Evolutionary conservation across 495 filamentous ascomycete genomes (phyloP).

Genomic region (Apodospora peruviana): DNA sequence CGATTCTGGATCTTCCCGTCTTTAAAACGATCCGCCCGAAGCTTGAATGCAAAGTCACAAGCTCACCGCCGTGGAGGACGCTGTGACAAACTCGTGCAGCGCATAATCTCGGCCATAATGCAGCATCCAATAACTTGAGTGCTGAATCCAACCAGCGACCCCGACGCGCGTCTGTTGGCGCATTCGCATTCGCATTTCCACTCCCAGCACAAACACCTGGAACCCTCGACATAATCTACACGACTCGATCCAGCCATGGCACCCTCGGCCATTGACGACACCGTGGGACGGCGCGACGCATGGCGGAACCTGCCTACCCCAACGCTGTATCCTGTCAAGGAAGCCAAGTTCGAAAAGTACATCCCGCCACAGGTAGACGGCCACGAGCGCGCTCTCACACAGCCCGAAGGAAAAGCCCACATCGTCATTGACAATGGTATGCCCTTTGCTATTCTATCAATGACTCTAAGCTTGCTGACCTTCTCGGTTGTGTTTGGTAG

Average conservation of each 20-base stretch:
- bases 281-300: constrained; percentile 24
- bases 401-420: constrained; percentile 46
- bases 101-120: constrained; percentile 3
- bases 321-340: constrained; percentile 50
- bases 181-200: not conserved
- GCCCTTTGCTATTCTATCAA: too few relatives aligned
- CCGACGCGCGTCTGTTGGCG: not conserved
- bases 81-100: not conserved
- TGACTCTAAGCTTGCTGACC: too few relatives aligned
- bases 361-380: constrained; percentile 62
- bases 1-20: too few relatives aligned
- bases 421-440: constrained; percentile 99
- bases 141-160: not conserved
- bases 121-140: constrained; percentile 2
- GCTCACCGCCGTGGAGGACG: not conserved
- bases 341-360: constrained; percentile 74
- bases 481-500: too few relatives aligned
- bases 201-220: not conserved
- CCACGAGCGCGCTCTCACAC: constrained; percentile 53
- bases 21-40: too few relatives aligned
- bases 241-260: constrained; percentile 27
- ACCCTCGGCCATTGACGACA: constrained; percentile 35
- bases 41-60: not conserved
- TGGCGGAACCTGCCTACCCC: constrained; percentile 40
- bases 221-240: not conserved